Base-by-base conservation (phyloP, 768 basidiomycete species). In the Lenzites betulinus region DNA sequence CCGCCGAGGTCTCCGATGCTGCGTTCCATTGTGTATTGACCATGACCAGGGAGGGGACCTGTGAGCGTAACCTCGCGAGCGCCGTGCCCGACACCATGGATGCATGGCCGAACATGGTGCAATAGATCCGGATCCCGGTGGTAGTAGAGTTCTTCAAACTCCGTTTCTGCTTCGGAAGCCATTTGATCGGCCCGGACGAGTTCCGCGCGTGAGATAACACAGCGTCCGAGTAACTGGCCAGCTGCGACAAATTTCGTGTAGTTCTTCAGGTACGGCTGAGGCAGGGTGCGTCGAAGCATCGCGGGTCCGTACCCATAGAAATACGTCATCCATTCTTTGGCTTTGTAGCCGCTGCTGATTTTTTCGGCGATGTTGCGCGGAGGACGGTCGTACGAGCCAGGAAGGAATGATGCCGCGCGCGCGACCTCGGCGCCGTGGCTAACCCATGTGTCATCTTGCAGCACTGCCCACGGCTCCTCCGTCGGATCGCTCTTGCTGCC, bases 341-440 rank as follows among this genome's bases (percentile, higher is more conserved):
- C 70, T 39, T 74, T 74, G 65, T 73, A 74, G 0, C 72, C 67
- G 36, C 66, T 70, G 6, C 71, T 64, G 51, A 80, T 71, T 56
- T 80, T 80, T 42, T 74, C 66, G 0, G 77, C 76, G 22, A 68
- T 67, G 57, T 81, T 77, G 0, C 75, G 71, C 7, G 78, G 81
- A 9, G 77, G 73, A 1, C 72, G 69, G 60, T 78, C 74, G 66
- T 77, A 79, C 0, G 73, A 78, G 1, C 71, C 69, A 25, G 78
- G 78, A 18, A 79, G 60, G 50, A 61, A 20, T 11, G 30, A 33
- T 33, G 30, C 30, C 4, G 30, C 11, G 30, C 30, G 11, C 30
- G 11, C 30, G 11, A 11, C 30, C 30, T 33, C 30, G 11, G 30
- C 30, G 4, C 6, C 30, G 11, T 33, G 30, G 4, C 11, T 4